phyloP scores from a whole-genome alignment of 805 yeast genomes.

The Metschnikowia gruessii region DNA sequence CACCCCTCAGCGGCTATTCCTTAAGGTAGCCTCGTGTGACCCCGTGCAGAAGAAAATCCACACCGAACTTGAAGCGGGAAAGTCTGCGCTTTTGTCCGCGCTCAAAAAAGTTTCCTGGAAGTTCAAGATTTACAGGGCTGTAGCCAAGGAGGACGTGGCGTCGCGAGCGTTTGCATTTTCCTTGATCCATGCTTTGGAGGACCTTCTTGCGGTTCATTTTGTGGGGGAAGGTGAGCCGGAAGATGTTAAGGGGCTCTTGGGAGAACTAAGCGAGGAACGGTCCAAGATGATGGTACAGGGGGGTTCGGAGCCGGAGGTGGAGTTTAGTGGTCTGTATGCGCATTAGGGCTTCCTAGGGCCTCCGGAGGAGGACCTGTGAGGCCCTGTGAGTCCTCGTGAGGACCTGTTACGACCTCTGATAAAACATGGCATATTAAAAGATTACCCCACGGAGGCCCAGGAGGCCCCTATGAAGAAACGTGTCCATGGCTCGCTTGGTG shows the following conservation, averaged over 20 bases:
- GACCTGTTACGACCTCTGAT: too few species aligned
- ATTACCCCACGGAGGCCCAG: too few species aligned
- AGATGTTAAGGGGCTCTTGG: constrained; percentile 2
- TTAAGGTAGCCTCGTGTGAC: constrained; percentile 21
- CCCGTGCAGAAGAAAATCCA: constrained; percentile 17
- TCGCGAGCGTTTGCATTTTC: constrained; percentile 17
- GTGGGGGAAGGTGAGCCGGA: not conserved
- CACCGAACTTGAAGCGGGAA: constrained; percentile 13
- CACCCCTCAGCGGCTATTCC: constrained; percentile 26
- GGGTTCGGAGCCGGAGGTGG: too few species aligned
- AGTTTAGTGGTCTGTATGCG: too few species aligned
- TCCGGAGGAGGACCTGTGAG: too few species aligned
- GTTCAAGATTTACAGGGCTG: constrained; percentile 25
- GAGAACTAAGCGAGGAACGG: too few species aligned
- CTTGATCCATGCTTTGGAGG: constrained; percentile 14
- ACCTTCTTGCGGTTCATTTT: constrained; percentile 7
- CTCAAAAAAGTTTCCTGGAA: constrained; percentile 34
- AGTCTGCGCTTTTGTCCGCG: constrained; percentile 24
- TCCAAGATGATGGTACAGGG: too few species aligned
- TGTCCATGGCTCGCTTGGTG: too few species aligned
- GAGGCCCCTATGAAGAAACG: too few species aligned
- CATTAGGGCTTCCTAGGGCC: too few species aligned
- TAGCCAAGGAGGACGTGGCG: constrained; percentile 9
- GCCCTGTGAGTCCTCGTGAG: too few species aligned
- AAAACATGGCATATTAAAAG: too few species aligned